phyloP scores from a whole-genome alignment of 192 early-diverging fungal species.

The Kickxella alabastrina region DNA sequence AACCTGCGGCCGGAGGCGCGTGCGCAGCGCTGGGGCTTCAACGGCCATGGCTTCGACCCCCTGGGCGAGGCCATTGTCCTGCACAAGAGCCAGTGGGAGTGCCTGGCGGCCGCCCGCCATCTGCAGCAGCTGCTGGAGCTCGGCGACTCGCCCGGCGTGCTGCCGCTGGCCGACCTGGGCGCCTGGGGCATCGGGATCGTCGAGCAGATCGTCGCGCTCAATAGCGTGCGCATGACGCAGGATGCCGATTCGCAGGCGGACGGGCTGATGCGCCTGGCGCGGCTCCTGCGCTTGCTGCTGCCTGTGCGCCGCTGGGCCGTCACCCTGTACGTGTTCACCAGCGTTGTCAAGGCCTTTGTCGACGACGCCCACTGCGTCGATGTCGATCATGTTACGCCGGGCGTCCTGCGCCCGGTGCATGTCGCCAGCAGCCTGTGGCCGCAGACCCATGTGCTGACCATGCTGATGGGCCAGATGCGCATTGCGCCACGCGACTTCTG shows the following conservation, averaged over 20 bases:
- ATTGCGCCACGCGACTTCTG: conserved; percentile 34
- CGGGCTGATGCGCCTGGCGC: conserved; percentile 16
- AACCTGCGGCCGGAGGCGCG: background rate
- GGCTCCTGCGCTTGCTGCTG: conserved; percentile 15
- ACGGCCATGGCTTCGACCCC: conserved; percentile 3
- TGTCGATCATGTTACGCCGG: background rate
- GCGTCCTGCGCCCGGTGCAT: background rate
- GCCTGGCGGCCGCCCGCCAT: conserved; percentile 18
- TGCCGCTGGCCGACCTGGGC: conserved; percentile 15
- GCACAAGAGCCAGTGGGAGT: conserved; percentile 19
- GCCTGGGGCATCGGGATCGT: conserved; percentile 23
- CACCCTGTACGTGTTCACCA: conserved; percentile 33
- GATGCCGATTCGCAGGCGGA: conserved; percentile 6
- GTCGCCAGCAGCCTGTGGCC: conserved; percentile 19
- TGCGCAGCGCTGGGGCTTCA: background rate
- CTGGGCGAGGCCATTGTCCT: conserved; percentile 14
- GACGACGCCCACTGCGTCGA: background rate
- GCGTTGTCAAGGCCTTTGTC: conserved; percentile 31
- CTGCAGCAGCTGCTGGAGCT: conserved; percentile 12
- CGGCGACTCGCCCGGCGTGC: background rate
- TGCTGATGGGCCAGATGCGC: conserved; percentile 33
- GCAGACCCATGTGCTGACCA: conserved; percentile 18
- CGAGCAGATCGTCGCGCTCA: conserved; percentile 18
- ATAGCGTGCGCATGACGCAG: conserved; percentile 2
- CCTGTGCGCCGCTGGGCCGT: conserved; percentile 28